Evolutionary conservation across 2,329 filamentous ascomycete genomes (phyloP).

Genomic region (Chaetomium sp.): DNA sequence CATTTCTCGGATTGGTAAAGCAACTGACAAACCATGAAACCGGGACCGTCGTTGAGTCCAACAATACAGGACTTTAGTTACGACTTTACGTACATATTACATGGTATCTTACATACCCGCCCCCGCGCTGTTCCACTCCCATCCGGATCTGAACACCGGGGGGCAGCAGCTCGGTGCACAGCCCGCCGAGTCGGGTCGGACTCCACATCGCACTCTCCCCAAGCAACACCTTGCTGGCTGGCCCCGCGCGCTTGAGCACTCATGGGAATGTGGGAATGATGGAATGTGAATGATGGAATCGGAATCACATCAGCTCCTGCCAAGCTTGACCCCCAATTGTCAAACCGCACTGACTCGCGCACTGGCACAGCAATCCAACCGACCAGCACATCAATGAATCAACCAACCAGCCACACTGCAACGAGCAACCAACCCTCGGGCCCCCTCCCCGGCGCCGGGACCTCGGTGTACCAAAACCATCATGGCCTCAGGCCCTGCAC

Average conservation of each 20-base stretch:
- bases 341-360: too few species aligned
- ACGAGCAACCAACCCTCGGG: not conserved
- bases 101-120: not conserved
- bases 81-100: not conserved
- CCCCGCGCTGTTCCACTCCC: not conserved
- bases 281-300: too few species aligned
- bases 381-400: not conserved
- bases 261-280: too few species aligned
- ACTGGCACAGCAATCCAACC: not conserved
- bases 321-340: too few species aligned
- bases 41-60: not conserved
- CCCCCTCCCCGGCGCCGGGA: not conserved
- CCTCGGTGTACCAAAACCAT: constrained; percentile 2
- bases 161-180: not conserved
- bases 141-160: not conserved
- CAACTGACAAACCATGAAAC: not conserved
- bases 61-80: not conserved
- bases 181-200: not conserved
- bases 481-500: too few species aligned
- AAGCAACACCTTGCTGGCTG: not conserved
- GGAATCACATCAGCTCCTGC: not conserved
- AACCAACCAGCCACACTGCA: not conserved
- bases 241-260: not conserved
- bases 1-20: not conserved
- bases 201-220: not conserved